phyloP scores from a whole-genome alignment of 1,284 basidiomycete species.

The Porodaedalea pini region DNA sequence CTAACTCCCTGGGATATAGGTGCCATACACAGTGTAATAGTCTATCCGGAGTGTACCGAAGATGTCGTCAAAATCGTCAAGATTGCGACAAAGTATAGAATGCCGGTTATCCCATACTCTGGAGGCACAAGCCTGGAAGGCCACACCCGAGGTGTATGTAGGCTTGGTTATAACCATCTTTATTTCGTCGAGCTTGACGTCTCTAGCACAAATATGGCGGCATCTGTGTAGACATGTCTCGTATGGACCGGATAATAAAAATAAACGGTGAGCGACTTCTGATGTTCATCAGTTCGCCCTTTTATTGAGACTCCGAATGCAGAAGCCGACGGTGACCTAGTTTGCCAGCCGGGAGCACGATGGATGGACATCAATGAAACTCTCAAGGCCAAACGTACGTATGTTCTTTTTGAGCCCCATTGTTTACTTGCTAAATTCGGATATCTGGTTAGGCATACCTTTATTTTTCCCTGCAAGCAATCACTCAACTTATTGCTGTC shows the following conservation, averaged over 20 bases:
- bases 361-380: constrained; percentile 87
- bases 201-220: constrained; percentile 36
- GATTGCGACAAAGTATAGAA: constrained; percentile 59
- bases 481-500: not conserved
- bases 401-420: not conserved
- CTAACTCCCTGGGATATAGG: constrained; percentile 30
- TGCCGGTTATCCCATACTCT: constrained; percentile 69
- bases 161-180: not conserved
- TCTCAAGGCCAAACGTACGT: constrained; percentile 57
- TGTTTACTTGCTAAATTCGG: not conserved
- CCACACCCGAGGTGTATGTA: constrained; percentile 31
- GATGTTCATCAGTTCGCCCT: constrained; percentile 11
- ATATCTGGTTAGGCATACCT: constrained; percentile 47
- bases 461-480: constrained; percentile 82
- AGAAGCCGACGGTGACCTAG: constrained; percentile 79
- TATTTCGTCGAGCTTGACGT: constrained; percentile 9
- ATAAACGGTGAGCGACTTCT: constrained; percentile 54
- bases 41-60: constrained; percentile 55
- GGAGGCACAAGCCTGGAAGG: constrained; percentile 72
- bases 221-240: constrained; percentile 71
- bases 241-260: constrained; percentile 81
- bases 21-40: constrained; percentile 46
- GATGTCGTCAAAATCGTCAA: constrained; percentile 69
- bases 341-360: constrained; percentile 79
- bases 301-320: constrained; percentile 1